Evolutionary conservation across 768 basidiomycete species (phyloP).

Genomic region (Suillus subluteus): DNA sequence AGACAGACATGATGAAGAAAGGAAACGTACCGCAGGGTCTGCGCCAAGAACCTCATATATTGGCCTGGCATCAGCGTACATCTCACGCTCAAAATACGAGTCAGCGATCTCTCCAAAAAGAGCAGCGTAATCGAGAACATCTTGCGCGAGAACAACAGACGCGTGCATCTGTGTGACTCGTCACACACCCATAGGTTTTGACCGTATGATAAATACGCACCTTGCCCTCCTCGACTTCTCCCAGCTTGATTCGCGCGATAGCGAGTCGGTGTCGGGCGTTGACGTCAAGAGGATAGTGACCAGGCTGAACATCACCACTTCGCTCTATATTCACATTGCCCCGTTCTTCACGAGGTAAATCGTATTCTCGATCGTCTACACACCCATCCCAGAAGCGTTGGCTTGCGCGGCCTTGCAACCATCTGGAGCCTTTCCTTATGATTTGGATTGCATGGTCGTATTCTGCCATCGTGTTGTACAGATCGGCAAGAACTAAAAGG

Average conservation of each 20-base stretch:
- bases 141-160: slow-evolving; percentile 67
- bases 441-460: slow-evolving; percentile 68
- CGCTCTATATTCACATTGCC: slow-evolving; percentile 35
- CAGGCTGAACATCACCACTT: slow-evolving; percentile 54
- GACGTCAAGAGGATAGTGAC: slow-evolving; percentile 66
- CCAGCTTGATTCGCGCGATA: slow-evolving; percentile 79
- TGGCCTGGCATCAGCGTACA: slow-evolving; percentile 78
- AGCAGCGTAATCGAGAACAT: slow-evolving; percentile 75
- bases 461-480: slow-evolving; percentile 73
- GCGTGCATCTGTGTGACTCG: slow-evolving; percentile 67
- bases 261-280: slow-evolving; percentile 85
- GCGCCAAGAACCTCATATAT: slow-evolving; percentile 81
- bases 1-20: background rate
- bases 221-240: slow-evolving; percentile 80
- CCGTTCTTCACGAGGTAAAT: slow-evolving; percentile 41
- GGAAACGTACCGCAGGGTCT: slow-evolving; percentile 63
- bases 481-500: slow-evolving; percentile 83
- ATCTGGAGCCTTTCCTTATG: slow-evolving; percentile 78
- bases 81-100: slow-evolving; percentile 74
- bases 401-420: slow-evolving; percentile 83
- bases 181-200: background rate
- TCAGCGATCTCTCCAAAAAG: slow-evolving; percentile 86
- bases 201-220: slow-evolving; percentile 42
- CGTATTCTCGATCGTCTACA: slow-evolving; percentile 90
- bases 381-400: slow-evolving; percentile 81